Evolutionary conservation across 2,329 filamentous ascomycete species (phyloP).

Genomic region (Claviceps paspali): DNA sequence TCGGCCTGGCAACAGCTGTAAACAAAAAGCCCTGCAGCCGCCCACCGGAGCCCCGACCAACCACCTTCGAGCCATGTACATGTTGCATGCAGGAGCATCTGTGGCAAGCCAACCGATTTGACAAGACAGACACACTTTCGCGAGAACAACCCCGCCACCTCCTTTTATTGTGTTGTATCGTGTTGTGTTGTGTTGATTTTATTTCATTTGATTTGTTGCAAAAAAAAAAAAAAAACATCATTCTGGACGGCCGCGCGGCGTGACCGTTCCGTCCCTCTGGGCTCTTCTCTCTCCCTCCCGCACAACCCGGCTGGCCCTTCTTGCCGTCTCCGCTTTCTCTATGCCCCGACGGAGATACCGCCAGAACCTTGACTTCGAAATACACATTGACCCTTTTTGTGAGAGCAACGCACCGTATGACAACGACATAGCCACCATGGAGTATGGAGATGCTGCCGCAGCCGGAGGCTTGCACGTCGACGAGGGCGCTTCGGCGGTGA

Average conservation of each 20-base stretch:
- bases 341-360: conserved; percentile 14
- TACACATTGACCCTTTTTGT: conserved; percentile 32
- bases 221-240: no score
- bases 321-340: neutral
- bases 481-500: neutral
- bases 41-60: conserved; percentile 12
- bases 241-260: no score
- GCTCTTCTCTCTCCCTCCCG: neutral
- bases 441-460: conserved; percentile 2
- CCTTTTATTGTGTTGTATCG: no score
- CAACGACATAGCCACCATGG: conserved; percentile 2
- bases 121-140: no score
- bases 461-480: neutral
- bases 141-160: no score
- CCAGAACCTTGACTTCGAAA: conserved; percentile 29
- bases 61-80: conserved; percentile 15
- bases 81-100: conserved; percentile 2
- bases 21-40: conserved; percentile 15
- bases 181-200: no score
- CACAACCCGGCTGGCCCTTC: neutral
- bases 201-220: no score
- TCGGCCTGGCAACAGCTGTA: conserved; percentile 21
- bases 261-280: neutral
- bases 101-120: neutral
- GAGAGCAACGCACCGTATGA: conserved; percentile 15